Evolutionary conservation across 2,329 filamentous ascomycete species (phyloP), one percentile per base, ranked within the genome.

Genomic region (Neopestalotiopsis rosae): DNA sequence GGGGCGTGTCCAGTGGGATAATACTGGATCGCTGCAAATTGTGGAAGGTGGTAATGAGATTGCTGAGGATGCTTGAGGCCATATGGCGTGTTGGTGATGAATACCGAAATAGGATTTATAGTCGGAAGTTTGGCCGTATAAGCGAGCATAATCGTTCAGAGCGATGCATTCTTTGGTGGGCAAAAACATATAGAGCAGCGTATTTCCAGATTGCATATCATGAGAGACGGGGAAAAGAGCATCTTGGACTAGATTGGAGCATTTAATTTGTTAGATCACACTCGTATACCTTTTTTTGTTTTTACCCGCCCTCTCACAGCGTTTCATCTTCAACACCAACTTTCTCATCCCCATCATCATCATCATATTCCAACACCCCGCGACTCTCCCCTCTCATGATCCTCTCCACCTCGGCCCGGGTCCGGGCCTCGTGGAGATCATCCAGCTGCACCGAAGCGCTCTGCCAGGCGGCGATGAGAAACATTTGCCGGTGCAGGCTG

Each of bases 1-100:
- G 69, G 86, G 88, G 1, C 80, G 88, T 58, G 87, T 92, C 68
- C 84, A 82, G 49, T 89, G 87, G 71, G 86, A 89, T 68, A 81
- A 84, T n/a, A 69, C 68, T 0, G 88, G 88, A 0, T 80, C 79
- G 5, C 73, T 89, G 72, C 79, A 78, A 68, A 86, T 88, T 24
- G 12, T 84, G 67, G 74, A 78, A 38, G 52, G 72, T 69, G 58
- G 69, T 57, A n/a, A 66, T 79, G 64, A 72, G 79, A 65, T 81
- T 20, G 45, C n/a, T 2, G 45, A 86, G 38, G 86, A 17, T 17
- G 45, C 14, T 52, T 88, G 74, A 78, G 87, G 66, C 86, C 6
- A 2, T 2, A 20, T 38, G 34, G 34, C 6, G 34, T 10, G 6
- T 38, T 10, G 10, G 34, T 6, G 34, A 10, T 38, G 24, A 24